Evolutionary conservation across 78 protist genomes (phyloP), one percentile per base, ranked within the genome.

Genomic region (Dictyostelium firmibasis): DNA sequence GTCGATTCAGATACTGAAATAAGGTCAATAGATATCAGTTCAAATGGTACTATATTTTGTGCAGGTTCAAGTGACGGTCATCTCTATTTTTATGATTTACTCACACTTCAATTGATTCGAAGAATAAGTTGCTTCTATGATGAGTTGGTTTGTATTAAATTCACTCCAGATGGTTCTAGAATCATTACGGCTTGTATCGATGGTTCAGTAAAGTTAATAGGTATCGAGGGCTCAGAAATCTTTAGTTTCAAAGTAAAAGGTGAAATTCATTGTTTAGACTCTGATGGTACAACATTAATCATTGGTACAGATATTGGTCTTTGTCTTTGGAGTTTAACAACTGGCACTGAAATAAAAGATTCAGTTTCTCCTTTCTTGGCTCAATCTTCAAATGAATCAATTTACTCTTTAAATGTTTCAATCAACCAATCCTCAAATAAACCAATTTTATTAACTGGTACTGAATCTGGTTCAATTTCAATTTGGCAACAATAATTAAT

Each of bases 1-100:
- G 76, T 75, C 5, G 97, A 94, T 9, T 64, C 86, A 4, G 97
- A 94, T 0, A 78, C 97, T 0, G 97, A 94, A n/a, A 88, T 94
- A n/a, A 27, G 78, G 16, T 83, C 85, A 0, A 53, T 84, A 3
- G 94, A 88, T 53, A 86, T 94, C 62, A 60, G 67, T 60, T 91
- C 91, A 6, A 86, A 86, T 44, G 93, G 94, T n/a, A 57, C 16
- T 13, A 78, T 87, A 23, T 88, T 85, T 35, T 23, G 83, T 27
- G 84, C 93, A 0, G 97, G 97, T 6, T 79, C 94, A 8, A 85
- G 62, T 8, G 97, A 94, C 38, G 97, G 97, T 25, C 5, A 41
- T 27, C 11, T 83, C 0, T 85, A 75, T 27, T 57, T 77, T 9
- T 85, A 83, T 60, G 92, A 93, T 35, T 78, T 86, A 35, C 23